Base-by-base conservation (phyloP, 768 basidiomycete species). In the Brasilioporus rufonigricans region DNA sequence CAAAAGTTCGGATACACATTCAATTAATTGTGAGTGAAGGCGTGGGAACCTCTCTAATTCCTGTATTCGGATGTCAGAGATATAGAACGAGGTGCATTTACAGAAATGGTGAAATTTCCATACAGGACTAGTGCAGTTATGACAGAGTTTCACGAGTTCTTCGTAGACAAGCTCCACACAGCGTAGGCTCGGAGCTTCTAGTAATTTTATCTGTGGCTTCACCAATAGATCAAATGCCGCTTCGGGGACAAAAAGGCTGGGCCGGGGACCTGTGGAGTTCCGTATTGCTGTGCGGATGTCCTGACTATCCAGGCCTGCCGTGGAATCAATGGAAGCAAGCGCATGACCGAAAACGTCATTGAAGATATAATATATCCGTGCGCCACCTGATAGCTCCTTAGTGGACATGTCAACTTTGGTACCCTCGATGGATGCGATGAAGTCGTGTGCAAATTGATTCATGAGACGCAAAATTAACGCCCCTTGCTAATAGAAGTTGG, bases 161-260 rank as follows among this genome's bases (percentile, higher is more conserved):
- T 99, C 97, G 69, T 99, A 99, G 9, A 99, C 97, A 63, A 99
- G 74, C 71, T 98, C 97, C 19, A 98, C 97, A 62, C 97, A 99
- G 40, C 97, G 81, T 73, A 97, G 71, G 73, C 92, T 93, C 14
- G 97, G 97, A 12, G 92, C 84, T 71, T 98, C 96, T 47, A 99
- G 74, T 23, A 98, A 77, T 74, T 97, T 95, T 70, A 99, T 98
- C 72, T 99, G 97, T 0, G 97, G 97, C 69, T 98, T 98, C 58
- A 99, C 93, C 50, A 99, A 77, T 41, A 99, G 72, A 66, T 98
- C 96, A 65, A 99, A 99, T 1, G 97, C 97, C 56, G 92, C 85
- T 70, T 98, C 97, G 1, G 97, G 97, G 0, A 98, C 94, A 66
- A 98, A 98, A 36, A 99, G 75, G 65, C 93, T 97, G 5, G 97